A percentile compares a stretch with the other conserved stretches of the same genome.
phyloP scores from a whole-genome alignment of 106 monocot species.

The Dendrobium nobile region DNA sequence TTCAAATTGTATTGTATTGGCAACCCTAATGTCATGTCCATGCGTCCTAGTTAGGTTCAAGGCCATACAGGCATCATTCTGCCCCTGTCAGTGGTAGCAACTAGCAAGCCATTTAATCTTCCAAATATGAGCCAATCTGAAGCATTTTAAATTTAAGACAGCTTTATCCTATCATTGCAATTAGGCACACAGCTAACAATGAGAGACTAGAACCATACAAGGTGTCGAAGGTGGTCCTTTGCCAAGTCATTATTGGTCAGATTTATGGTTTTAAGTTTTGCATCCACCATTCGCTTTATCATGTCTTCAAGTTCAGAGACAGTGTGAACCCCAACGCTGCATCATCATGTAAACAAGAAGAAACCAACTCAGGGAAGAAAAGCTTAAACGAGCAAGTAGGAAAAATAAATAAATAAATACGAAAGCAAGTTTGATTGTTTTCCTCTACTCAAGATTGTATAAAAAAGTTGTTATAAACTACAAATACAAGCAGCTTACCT shows the following conservation, averaged over 20 bases:
- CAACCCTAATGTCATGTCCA: background rate
- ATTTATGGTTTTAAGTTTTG: slow-evolving; percentile 54
- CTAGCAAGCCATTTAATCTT: background rate
- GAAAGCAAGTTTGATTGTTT: background rate
- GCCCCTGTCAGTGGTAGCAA: background rate
- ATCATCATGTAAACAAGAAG: slow-evolving; percentile 8
- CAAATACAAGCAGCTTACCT: slow-evolving; percentile 35
- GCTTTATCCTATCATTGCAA: background rate
- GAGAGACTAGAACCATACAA: slow-evolving; percentile 37
- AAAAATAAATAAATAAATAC: background rate
- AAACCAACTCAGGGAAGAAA: background rate
- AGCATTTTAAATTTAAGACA: background rate
- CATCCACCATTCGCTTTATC: slow-evolving; percentile 57
- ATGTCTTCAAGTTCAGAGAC: slow-evolving; percentile 57
- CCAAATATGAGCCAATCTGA: background rate
- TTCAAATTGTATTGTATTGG: background rate
- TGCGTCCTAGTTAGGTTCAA: background rate
- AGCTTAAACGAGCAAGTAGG: background rate
- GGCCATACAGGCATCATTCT: background rate
- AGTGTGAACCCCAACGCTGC: slow-evolving; percentile 94
- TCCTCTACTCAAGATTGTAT: background rate
- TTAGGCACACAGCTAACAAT: background rate
- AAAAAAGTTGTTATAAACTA: background rate
- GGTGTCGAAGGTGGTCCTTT: slow-evolving; percentile 89
- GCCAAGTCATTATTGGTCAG: slow-evolving; percentile 95